phyloP scores from a whole-genome alignment of 129 eudicot species.

The Glebionis coronaria region DNA sequence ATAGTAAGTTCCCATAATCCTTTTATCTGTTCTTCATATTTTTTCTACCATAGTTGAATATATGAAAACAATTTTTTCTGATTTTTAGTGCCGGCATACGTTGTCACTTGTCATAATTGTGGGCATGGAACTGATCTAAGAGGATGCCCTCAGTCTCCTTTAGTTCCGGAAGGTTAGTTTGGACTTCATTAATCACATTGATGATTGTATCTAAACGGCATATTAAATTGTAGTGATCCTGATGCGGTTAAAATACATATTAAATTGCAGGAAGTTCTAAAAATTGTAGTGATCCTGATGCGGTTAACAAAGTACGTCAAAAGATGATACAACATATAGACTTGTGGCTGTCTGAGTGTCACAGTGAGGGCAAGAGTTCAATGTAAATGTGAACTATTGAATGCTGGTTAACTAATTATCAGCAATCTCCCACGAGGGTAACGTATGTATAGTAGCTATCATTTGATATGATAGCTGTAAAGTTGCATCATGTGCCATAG shows the following conservation, averaged over 20 bases:
- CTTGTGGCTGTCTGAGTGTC: slow-evolving; percentile 88
- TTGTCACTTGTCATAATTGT: no score
- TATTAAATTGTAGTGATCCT: no score
- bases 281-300: slow-evolving; percentile 80
- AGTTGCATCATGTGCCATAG: slow-evolving; percentile 2
- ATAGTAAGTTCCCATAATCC: slow-evolving; percentile 18
- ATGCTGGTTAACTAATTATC: not conserved
- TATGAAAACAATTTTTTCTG: not conserved
- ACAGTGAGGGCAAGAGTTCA: slow-evolving; percentile 46
- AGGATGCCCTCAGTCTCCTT: slow-evolving; percentile 95
- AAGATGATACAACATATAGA: slow-evolving; percentile 63
- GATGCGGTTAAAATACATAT: no score
- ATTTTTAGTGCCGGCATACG: slow-evolving; percentile 6
- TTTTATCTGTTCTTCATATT: slow-evolving; percentile 1
- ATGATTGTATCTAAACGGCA: not conserved
- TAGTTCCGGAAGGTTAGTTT: slow-evolving; percentile 71
- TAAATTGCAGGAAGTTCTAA: slow-evolving; percentile 56
- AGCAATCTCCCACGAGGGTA: not conserved
- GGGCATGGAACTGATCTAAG: slow-evolving; percentile 47
- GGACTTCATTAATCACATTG: not conserved
- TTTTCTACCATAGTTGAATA: slow-evolving; percentile 7
- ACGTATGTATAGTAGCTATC: not conserved
- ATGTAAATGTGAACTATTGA: slow-evolving; percentile 22
- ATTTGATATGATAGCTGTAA: not conserved
- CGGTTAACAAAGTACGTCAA: slow-evolving; percentile 77